These are phyloP conservation scores for Pyrrhoderma lamaoense DNA, from an alignment of 1,284 basidiomycete genomes.

Conservation along the genomic window DNA sequence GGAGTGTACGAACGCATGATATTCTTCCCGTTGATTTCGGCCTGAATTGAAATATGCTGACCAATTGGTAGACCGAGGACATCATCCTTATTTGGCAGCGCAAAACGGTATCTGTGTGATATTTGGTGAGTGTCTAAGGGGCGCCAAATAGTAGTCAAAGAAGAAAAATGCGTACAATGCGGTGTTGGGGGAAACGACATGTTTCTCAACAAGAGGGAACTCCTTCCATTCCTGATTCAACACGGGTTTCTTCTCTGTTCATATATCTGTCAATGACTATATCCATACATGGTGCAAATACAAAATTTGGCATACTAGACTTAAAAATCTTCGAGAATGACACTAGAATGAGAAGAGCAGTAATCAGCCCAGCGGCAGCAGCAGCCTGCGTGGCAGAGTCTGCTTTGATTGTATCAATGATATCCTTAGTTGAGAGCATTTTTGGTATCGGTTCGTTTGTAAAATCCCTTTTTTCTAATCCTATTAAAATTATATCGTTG, in stretches of 20 bases:
- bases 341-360: conserved; percentile 32
- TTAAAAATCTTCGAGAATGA: conserved; percentile 33
- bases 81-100: conserved; percentile 64
- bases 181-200: conserved; percentile 88
- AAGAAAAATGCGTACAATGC: conserved; percentile 60
- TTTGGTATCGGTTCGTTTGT: conserved; percentile 20
- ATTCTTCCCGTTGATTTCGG: conserved; percentile 87
- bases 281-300: conserved; percentile 6
- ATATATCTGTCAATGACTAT: conserved; percentile 9
- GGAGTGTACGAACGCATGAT: conserved; percentile 93
- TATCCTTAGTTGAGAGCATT: conserved; percentile 20
- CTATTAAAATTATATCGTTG: conserved; percentile 55
- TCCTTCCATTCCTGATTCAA: conserved; percentile 75
- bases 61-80: conserved; percentile 91
- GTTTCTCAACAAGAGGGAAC: conserved; percentile 79
- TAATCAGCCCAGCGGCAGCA: conserved; percentile 30
- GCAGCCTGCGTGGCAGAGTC: conserved; percentile 20
- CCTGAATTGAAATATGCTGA: conserved; percentile 90
- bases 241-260: conserved; percentile 51
- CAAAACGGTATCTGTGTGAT: conserved; percentile 78
- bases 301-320: conserved; percentile 30
- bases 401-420: conserved; percentile 22
- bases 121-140: neutral
- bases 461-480: conserved; percentile 35
- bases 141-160: neutral